Conservation (phyloP, 1,284 basidiomycete species). For the Apiotrichum gamsii region DNA sequence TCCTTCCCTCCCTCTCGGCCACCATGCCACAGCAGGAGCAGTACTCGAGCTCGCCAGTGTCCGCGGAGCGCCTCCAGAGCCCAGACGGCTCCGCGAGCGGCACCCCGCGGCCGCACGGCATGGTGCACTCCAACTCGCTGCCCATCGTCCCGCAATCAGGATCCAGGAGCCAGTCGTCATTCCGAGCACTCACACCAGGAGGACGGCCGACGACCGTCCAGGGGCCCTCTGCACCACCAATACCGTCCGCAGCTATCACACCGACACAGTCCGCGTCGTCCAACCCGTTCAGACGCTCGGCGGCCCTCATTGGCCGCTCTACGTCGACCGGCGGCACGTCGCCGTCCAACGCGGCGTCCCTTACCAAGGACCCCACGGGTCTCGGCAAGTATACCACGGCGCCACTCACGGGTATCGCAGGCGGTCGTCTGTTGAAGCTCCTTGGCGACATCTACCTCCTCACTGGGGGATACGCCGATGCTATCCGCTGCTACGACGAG, state of each 20-base stretch:
- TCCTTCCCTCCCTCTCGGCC: slow-evolving; percentile 42
- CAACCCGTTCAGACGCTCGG: slow-evolving; percentile 39
- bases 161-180: slow-evolving; percentile 25
- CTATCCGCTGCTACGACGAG: slow-evolving; percentile 76
- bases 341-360: not conserved
- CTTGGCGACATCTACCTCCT: slow-evolving; percentile 82
- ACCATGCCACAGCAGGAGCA: slow-evolving; percentile 8
- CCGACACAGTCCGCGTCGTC: slow-evolving; percentile 23
- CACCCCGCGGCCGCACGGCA: not conserved
- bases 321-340: slow-evolving; percentile 18
- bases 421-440: slow-evolving; percentile 66
- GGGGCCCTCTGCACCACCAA: slow-evolving; percentile 33
- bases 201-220: slow-evolving; percentile 38
- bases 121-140: slow-evolving; percentile 17
- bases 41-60: not conserved
- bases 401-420: slow-evolving; percentile 32
- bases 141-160: slow-evolving; percentile 9
- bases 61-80: not conserved
- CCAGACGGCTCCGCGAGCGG: not conserved
- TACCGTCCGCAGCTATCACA: slow-evolving; percentile 38
- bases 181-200: slow-evolving; percentile 37
- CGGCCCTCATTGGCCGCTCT: slow-evolving; percentile 30
- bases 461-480: slow-evolving; percentile 71
- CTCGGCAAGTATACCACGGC: slow-evolving; percentile 33
- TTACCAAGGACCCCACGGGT: slow-evolving; percentile 1